Base-by-base conservation (phyloP, 1,284 basidiomycete genomes). In the Moesziomyces antarcticus region DNA sequence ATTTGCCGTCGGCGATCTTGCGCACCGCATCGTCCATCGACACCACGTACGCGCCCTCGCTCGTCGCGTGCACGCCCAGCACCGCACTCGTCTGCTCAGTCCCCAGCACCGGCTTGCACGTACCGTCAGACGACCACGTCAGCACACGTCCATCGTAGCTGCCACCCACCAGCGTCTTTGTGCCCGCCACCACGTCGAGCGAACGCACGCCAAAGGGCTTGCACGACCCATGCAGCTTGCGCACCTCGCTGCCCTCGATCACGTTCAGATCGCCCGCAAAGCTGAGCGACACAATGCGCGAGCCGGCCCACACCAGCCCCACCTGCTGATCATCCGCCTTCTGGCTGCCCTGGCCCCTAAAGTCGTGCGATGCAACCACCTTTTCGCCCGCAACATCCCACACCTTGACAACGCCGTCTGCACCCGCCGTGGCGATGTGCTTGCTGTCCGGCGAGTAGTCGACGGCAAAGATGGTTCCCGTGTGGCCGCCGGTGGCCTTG, bases 231-330 rank as follows among this genome's bases (percentile, higher is more conserved):
- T 79, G 44, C 37, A 75, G 61, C 53, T 64, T 62, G 45, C 49
- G 55, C 22, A 75, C 56, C 16, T 61, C 62, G n/a, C 62, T 18
- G 37, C 18, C 24, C 20, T 68, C 56, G 22, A 84, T 77, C 20
- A 97, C 82, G 80, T 92, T 94, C 56, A 99, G 87, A 56, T 90
- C 88, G 18, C 96, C 95, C 0, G 89, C 89, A 77, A 97, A 87
- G 2, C 93, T 93, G 42, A 98, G 86, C 4, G 94, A 95, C 37
- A 94, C 90, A 57, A 97, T 89, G 6, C 72, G 49, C 50, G 88
- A 88, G 43, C 89, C 88, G 47, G 88, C 89, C 65, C 89, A 91
- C 89, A 92, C 97, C 18, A 90, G 89, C 73, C 92, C 92, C 41
- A 96, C 96, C 50, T 95, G 90, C 86, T 98, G 96, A 73, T 84